A percentile compares a stretch with the other conserved stretches of the same genome.
Evolutionary conservation across 1,139 yeast genomes (phyloP).

Genomic region (Williopsis jadinii): DNA sequence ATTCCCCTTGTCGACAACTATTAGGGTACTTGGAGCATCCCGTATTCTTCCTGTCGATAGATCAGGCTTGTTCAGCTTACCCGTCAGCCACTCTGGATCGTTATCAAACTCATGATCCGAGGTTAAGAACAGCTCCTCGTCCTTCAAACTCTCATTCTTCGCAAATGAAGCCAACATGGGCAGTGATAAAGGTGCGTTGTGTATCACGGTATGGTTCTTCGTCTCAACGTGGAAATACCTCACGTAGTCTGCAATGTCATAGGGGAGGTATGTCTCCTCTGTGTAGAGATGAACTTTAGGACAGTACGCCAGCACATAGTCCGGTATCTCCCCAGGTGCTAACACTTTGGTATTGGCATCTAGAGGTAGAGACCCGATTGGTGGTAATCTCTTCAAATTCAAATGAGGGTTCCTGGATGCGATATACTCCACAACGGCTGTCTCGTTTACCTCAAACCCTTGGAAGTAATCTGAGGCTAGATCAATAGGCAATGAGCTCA

Average conservation of each 20-base stretch:
- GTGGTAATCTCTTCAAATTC: slow-evolving; percentile 15
- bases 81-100: slow-evolving; percentile 87
- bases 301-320: slow-evolving; percentile 63
- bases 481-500: too few species aligned
- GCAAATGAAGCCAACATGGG: slow-evolving; percentile 19
- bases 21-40: slow-evolving; percentile 73
- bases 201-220: slow-evolving; percentile 37
- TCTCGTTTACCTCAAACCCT: too few species aligned
- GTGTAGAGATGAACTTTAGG: slow-evolving; percentile 84
- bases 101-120: slow-evolving; percentile 62
- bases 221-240: slow-evolving; percentile 47
- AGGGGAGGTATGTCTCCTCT: slow-evolving; percentile 83
- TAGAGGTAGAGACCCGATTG: slow-evolving; percentile 20
- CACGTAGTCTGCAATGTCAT: slow-evolving; percentile 67
- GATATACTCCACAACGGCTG: too few species aligned
- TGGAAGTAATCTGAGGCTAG: too few species aligned
- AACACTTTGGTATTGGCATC: slow-evolving; percentile 25
- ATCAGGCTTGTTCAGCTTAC: slow-evolving; percentile 59
- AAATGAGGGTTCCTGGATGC: slow-evolving; percentile 2
- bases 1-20: slow-evolving; percentile 86
- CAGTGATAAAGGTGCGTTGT: slow-evolving; percentile 14
- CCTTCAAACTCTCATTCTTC: slow-evolving; percentile 14
- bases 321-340: slow-evolving; percentile 58
- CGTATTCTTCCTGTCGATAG: slow-evolving; percentile 62
- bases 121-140: slow-evolving; percentile 43